Conservation (phyloP, 2,329 filamentous ascomycete species). For the Pseudocercospora crystallina region DNA sequence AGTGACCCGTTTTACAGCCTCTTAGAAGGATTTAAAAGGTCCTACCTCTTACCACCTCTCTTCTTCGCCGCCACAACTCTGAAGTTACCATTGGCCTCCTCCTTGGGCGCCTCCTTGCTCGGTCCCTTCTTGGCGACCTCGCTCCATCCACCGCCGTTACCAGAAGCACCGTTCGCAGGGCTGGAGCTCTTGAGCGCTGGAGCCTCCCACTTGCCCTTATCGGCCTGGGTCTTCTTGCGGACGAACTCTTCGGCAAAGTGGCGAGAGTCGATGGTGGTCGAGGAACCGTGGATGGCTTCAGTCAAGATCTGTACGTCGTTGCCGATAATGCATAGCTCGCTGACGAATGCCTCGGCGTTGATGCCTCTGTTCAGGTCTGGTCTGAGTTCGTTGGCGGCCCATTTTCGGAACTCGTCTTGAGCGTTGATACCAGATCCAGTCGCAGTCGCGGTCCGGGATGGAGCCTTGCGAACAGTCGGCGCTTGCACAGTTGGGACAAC, state of each 20-base stretch:
- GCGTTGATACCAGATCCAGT: conserved; percentile 60
- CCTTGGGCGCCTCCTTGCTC: conserved; percentile 40
- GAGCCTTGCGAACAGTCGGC: conserved; percentile 35
- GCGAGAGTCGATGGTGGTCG: conserved; percentile 84
- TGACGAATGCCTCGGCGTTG: conserved; percentile 77
- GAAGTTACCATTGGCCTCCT: conserved; percentile 63
- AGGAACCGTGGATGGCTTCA: conserved; percentile 83
- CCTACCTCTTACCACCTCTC: conserved; percentile 60
- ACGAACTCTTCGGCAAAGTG: conserved; percentile 95
- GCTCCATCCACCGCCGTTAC: conserved; percentile 73
- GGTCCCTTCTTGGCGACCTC: conserved; percentile 94
- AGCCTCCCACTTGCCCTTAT: conserved; percentile 79
- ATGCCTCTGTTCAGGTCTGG: conserved; percentile 70
- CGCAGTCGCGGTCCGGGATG: conserved; percentile 57
- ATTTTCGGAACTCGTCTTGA: conserved; percentile 90
- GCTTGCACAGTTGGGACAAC: conserved; percentile 35
- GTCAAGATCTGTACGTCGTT: conserved; percentile 78
- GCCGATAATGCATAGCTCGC: conserved; percentile 72
- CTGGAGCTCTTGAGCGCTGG: conserved; percentile 47
- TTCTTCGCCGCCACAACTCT: conserved; percentile 91
- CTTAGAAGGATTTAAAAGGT: no score
- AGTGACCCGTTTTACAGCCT: no score
- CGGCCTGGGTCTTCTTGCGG: conserved; percentile 86
- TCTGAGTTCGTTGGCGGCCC: conserved; percentile 76
- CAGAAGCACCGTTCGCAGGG: conserved; percentile 37